Base-by-base conservation (phyloP, 1,284 basidiomycete genomes). In the Tremellales sp. region DNA sequence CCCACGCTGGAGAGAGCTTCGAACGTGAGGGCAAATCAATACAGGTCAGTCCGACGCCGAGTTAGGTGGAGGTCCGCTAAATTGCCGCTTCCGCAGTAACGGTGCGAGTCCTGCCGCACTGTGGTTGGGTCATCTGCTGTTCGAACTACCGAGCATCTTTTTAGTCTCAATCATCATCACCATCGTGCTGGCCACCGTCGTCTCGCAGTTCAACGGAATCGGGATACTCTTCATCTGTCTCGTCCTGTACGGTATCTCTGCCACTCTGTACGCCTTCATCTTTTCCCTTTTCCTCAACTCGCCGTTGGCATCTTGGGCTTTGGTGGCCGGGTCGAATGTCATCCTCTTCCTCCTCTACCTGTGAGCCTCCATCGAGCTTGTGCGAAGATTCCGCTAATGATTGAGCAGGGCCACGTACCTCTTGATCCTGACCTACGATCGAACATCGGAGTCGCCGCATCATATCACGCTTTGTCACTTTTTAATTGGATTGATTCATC, bases 91-190 rank as follows among this genome's bases (percentile, higher is more conserved):
- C 25, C 9, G 84, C 24, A 86, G 83, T 27, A 89, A 89, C 61
- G 86, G 86, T 1, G 73, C 87, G 26, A 78, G 81, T 45, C 85
- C 86, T 5, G 67, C 80, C 25, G 84, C 83, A 0, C 74, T 88
- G 21, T 88, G 86, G 86, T 73, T 87, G 2, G 86, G 86, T 0
- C 86, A 89, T 67, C 75, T 87, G 5, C 72, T 84, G 56, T 86
- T 85, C 66, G 87, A 89, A 61, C 74, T 81, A 0, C 77, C 85
- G 4, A 78, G 79, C 55, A 76, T 80, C 2, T 47, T 82, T 14
- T 64, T 84, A 27, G 66, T 79, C 14, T 76, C 84, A 1, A 81
- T 81, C 0, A 69, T 85, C 36, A 78, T 87, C 37, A 74, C 78
- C 14, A 76, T 86, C 36, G 64, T 87, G 9, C 85, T 83, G 55